These are phyloP conservation scores for Pyricularia sp. DNA, from an alignment of 2,329 filamentous ascomycete species.

Conservation along the genomic window DNA sequence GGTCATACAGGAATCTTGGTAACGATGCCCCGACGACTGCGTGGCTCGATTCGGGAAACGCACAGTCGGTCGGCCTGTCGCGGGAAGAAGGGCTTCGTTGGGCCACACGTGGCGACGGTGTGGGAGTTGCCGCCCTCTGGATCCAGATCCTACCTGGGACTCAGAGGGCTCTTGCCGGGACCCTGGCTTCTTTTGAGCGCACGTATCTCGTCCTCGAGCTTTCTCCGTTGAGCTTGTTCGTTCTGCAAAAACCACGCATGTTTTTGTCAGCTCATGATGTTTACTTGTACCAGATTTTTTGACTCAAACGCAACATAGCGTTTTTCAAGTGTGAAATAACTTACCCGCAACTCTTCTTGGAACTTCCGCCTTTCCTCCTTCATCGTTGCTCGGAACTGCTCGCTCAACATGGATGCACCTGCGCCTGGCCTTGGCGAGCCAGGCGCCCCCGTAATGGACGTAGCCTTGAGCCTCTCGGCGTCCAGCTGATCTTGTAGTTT, in stretches of 20 bases:
- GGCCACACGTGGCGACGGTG: background rate
- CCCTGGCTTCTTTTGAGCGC: constrained; percentile 28
- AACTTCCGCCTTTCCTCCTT: constrained; percentile 44
- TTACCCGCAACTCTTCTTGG: constrained; percentile 39
- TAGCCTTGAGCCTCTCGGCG: constrained; percentile 30
- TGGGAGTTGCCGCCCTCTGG: background rate
- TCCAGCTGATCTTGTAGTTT: constrained; percentile 40
- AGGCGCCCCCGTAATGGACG: constrained; percentile 15
- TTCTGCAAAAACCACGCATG: constrained; percentile 20
- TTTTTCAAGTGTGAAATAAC: constrained; percentile 9
- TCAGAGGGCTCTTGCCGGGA: constrained; percentile 29
- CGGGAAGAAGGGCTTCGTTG: background rate
- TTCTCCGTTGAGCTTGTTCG: constrained; percentile 33
- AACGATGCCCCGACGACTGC: background rate
- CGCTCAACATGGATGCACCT: constrained; percentile 32
- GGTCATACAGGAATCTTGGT: background rate
- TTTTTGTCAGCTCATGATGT: constrained; percentile 15
- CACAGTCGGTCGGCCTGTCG: background rate
- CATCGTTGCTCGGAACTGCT: constrained; percentile 43
- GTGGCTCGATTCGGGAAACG: background rate
- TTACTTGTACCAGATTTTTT: background rate
- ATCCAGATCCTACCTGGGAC: constrained; percentile 17
- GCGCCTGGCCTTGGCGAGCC: constrained; percentile 28
- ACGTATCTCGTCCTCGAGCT: constrained; percentile 37
- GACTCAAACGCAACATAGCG: background rate